Percentiles rank a stretch among this genome's conserved stretches.
phyloP scores from a whole-genome alignment of 192 early-diverging fungal species.

The Coemansia sp. region DNA sequence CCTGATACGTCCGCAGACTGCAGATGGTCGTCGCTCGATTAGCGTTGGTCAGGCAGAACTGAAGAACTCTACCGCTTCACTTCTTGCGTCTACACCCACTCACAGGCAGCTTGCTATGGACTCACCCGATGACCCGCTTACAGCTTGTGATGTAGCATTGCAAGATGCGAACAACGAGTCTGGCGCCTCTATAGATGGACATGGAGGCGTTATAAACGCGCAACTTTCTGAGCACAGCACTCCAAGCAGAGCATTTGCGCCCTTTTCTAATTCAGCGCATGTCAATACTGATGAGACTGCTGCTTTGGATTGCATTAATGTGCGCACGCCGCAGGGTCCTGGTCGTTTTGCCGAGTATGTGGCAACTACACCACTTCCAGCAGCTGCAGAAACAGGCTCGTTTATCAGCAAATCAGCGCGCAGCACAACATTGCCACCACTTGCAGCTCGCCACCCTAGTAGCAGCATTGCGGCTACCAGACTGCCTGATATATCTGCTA shows the following conservation, averaged over 20 bases:
- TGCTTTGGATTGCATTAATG: not conserved
- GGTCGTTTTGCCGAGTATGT: conserved; percentile 14
- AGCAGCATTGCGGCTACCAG: not conserved
- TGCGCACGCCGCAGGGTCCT: conserved; percentile 16
- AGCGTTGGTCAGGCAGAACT: conserved; percentile 28
- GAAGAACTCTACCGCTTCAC: not conserved
- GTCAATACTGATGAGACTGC: not conserved
- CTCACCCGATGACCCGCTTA: not conserved
- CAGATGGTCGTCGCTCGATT: conserved; percentile 12
- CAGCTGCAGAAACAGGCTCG: not conserved
- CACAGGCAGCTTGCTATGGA: not conserved
- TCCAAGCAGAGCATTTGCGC: too few relatives aligned
- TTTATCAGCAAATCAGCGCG: not conserved
- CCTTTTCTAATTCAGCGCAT: too few relatives aligned
- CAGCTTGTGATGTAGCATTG: too few relatives aligned
- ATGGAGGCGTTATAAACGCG: too few relatives aligned
- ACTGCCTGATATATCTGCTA: not conserved
- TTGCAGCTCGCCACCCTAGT: not conserved
- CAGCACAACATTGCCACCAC: conserved; percentile 8
- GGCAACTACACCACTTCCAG: not conserved
- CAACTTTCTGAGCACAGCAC: too few relatives aligned
- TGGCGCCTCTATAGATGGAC: too few relatives aligned
- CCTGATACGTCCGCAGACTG: not conserved
- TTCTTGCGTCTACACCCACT: not conserved
- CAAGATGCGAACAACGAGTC: too few relatives aligned